Evolutionary conservation across 179 eudicot genomes (phyloP).

Genomic region (Silene noctiflora): DNA sequence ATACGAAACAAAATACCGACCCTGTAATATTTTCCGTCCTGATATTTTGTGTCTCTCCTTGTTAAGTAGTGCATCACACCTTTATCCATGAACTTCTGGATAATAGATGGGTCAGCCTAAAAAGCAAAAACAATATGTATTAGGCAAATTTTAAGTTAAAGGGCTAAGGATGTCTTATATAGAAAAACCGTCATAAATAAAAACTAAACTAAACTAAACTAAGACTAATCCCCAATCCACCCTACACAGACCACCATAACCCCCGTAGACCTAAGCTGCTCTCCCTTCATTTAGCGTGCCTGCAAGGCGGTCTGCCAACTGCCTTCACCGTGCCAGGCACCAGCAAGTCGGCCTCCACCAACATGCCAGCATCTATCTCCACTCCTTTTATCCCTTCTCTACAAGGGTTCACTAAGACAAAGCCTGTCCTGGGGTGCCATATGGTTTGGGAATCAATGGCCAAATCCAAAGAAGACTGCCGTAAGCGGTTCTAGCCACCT

Average conservation of each 20-base stretch:
- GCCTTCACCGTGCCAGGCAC: background rate
- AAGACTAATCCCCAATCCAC: background rate
- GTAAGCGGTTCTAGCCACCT: too few relatives aligned
- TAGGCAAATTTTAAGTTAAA: background rate
- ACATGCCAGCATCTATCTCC: background rate
- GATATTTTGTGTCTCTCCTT: slow-evolving; percentile 60
- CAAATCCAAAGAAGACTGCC: background rate
- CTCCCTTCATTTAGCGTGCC: background rate
- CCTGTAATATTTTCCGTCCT: slow-evolving; percentile 71
- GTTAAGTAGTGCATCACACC: slow-evolving; percentile 45
- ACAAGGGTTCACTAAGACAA: background rate
- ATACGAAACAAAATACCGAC: slow-evolving; percentile 32
- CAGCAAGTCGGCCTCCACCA: background rate
- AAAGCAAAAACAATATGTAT: slow-evolving; percentile 17
- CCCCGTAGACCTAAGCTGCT: background rate
- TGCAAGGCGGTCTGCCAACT: background rate
- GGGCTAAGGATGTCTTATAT: background rate
- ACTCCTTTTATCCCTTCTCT: background rate
- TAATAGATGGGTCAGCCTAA: slow-evolving; percentile 47
- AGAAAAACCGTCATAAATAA: background rate
- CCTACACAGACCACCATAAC: background rate
- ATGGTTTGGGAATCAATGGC: background rate
- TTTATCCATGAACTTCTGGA: slow-evolving; percentile 45
- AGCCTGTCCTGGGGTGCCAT: background rate
- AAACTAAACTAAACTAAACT: too few relatives aligned